Evolutionary conservation across 306 rosid species (phyloP).

Genomic region (Medicago lupulina): DNA sequence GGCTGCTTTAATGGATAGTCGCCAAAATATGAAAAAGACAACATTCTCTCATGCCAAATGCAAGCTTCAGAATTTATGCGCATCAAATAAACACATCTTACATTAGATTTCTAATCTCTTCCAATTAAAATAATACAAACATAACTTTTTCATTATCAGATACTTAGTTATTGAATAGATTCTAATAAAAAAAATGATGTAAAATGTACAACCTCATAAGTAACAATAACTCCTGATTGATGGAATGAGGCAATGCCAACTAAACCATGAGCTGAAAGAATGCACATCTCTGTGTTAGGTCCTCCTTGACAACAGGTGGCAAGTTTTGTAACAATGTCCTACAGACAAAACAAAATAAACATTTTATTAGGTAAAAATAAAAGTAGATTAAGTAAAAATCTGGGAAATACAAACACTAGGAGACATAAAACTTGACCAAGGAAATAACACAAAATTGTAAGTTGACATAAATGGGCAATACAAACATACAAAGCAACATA

Average conservation of each 20-base stretch:
- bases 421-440: too few species aligned
- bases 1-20: not conserved
- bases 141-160: not conserved
- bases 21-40: not conserved
- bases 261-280: conserved; percentile 83
- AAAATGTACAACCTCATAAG: conserved; percentile 63
- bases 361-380: not conserved
- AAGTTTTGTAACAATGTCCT: conserved; percentile 78
- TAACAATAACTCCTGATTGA: conserved; percentile 62
- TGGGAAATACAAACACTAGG: too few species aligned
- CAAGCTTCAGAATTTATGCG: not conserved
- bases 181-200: not conserved
- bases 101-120: not conserved
- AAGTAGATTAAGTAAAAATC: too few species aligned
- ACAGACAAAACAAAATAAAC: conserved; percentile 42
- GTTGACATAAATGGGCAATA: too few species aligned
- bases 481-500: too few species aligned
- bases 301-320: conserved; percentile 68
- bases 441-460: too few species aligned
- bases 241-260: conserved; percentile 66
- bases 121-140: not conserved
- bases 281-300: conserved; percentile 59
- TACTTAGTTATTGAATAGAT: not conserved
- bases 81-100: not conserved
- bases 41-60: not conserved